phyloP scores from a whole-genome alignment of 371 early-diverging fungal species.

The Conidiobolus incongruus region DNA sequence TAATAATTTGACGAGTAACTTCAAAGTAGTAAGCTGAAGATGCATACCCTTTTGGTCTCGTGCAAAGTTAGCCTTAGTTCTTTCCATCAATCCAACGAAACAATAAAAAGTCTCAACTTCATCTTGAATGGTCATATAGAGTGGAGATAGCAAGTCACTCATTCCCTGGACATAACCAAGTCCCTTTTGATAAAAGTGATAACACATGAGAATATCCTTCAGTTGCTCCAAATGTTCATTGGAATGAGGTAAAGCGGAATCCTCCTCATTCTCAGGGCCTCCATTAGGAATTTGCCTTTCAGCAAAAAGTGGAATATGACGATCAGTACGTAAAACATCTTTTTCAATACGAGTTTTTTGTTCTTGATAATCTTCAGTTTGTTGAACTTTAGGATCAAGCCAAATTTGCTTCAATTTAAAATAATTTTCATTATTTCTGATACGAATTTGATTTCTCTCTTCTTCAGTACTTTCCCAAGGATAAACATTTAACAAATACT shows the following conservation, averaged over 20 bases:
- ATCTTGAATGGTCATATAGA: conserved; percentile 65
- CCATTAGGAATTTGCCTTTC: conserved; percentile 34
- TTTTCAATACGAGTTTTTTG: conserved; percentile 73
- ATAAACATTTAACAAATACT: conserved; percentile 61
- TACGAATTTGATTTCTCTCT: conserved; percentile 38
- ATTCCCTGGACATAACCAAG: conserved; percentile 90
- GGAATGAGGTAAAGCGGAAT: conserved; percentile 12
- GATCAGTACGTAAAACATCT: conserved; percentile 84
- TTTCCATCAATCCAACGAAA: conserved; percentile 72
- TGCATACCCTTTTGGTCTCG: conserved; percentile 81
- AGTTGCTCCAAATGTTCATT: conserved; percentile 55
- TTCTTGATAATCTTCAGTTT: conserved; percentile 37
- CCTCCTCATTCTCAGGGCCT: conserved; percentile 12
- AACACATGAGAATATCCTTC: conserved; percentile 75
- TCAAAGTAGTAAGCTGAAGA: conserved; percentile 46
- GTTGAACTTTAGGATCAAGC: conserved; percentile 34
- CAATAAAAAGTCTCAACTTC: conserved; percentile 86
- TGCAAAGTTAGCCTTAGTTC: conserved; percentile 57
- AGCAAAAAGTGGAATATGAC: conserved; percentile 52
- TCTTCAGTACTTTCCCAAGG: conserved; percentile 61
- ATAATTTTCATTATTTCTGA: conserved; percentile 49
- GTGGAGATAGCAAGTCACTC: conserved; percentile 77
- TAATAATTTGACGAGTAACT: conserved; percentile 51
- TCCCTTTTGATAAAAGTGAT: conserved; percentile 28
- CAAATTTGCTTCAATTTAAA: conserved; percentile 50